Conservation (phyloP, 306 rosid genomes). For the Cucumis cinereus region DNA sequence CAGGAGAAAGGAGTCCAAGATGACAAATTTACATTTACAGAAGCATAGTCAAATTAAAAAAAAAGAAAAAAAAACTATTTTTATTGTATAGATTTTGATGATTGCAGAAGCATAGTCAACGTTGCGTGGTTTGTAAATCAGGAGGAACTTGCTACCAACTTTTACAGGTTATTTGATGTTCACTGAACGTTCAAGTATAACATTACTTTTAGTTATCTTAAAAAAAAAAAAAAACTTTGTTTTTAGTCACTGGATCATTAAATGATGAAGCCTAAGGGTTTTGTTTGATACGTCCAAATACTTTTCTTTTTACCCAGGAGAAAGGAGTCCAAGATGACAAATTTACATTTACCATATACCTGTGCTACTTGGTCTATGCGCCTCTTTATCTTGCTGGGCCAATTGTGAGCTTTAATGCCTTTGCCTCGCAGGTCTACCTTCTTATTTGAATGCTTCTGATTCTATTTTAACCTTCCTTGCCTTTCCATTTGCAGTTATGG, state of each 20-base stretch:
- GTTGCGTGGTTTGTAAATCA: conserved; percentile 62
- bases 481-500: not conserved
- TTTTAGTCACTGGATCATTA: conserved; percentile 8
- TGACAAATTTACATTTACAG: conserved; percentile 45
- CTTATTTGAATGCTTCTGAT: conserved; percentile 3
- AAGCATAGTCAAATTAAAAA: no score
- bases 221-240: not conserved
- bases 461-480: not conserved
- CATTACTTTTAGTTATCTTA: not conserved
- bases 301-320: conserved; percentile 41
- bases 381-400: conserved; percentile 94
- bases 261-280: conserved; percentile 1
- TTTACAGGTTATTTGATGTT: conserved; percentile 62
- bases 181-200: conserved; percentile 7
- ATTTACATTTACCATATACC: conserved; percentile 43
- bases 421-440: conserved; percentile 84
- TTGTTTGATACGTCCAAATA: not conserved
- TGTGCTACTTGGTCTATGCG: conserved; percentile 77
- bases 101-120: conserved; percentile 73
- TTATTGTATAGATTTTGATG: conserved; percentile 17
- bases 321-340: conserved; percentile 50
- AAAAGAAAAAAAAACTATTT: not conserved
- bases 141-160: conserved; percentile 66
- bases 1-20: conserved; percentile 62
- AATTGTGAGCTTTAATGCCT: conserved; percentile 84